Base-by-base conservation (phyloP, 2,329 filamentous ascomycete species). In the Xylaria sp. region DNA sequence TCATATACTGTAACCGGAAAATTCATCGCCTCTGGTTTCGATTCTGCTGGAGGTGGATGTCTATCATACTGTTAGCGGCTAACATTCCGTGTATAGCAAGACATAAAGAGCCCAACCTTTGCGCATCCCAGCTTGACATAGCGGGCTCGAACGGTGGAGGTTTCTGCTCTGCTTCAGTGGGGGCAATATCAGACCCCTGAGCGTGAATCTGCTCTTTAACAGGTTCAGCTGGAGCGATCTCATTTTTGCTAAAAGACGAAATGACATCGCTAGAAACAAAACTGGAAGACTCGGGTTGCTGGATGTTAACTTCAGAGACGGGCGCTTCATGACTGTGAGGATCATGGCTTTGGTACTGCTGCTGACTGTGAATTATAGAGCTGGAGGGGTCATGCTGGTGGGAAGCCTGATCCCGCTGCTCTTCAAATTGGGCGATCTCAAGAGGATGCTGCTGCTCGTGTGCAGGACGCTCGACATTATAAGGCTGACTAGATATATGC, bases 1-100 rank as follows among this genome's bases (percentile, higher is more conserved):
- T 88, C 86, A 80, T 98, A 98, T 64, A 89, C 89, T 65, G 90
- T 88, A 55, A 86, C 86, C 18, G 94, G 93, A 76, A 98, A 92
- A 79, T 97, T 93, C 70, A 88, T 84, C 6, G 94, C 95, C 84
- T 98, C 96, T 9, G 94, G 94, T 77, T 85, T 91, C 5, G 94
- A 93, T 76, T 92, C 81, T 50, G 80, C 65, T 12, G 89, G 89
- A 66, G 90, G 89, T 53, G 90, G 81, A 75, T 90, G 87, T 78
- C 90, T 92, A 72, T 57, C 50, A 40, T 54, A n/a, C n/a, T 55
- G 66, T 75, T 65, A 76, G 71, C 51, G n/a, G 21, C 48, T 35
- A 3, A 12, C 60, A n/a, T 18, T 12, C 18, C 16, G 13, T 16
- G 6, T 60, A 21, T 18, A 35, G 23, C 48, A 47, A 42, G 50